Evolutionary conservation across 495 filamentous ascomycete species (phyloP).

Genomic region (Lasiosphaeriaceae sp.): DNA sequence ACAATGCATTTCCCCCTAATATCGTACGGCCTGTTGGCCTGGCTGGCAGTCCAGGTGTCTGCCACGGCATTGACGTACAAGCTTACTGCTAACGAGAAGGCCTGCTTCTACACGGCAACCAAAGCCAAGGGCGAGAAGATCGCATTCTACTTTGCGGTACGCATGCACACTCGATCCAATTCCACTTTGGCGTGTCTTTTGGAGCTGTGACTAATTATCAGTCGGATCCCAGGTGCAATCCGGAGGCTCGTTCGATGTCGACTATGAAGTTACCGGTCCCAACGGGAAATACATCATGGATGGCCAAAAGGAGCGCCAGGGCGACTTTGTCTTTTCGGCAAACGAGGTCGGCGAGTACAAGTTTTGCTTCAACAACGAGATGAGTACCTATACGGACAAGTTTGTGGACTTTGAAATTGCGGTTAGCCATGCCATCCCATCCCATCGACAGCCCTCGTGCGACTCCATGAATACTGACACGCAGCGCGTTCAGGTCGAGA

Average conservation of each 20-base stretch:
- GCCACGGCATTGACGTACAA: slow-evolving; percentile 95
- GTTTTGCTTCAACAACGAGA: slow-evolving; percentile 98
- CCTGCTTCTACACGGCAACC: slow-evolving; percentile 86
- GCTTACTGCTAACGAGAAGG: slow-evolving; percentile 82
- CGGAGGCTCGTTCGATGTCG: slow-evolving; percentile 91
- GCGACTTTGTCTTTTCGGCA: slow-evolving; percentile 97
- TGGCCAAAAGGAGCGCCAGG: slow-evolving; percentile 88
- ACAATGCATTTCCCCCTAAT: slow-evolving; percentile 48
- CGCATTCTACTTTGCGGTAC: slow-evolving; percentile 97
- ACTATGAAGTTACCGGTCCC: slow-evolving; percentile 84
- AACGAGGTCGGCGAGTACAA: slow-evolving; percentile 89
- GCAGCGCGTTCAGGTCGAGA: slow-evolving; percentile 67
- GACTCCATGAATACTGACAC: slow-evolving; percentile 15
- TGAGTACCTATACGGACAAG: slow-evolving; percentile 97
- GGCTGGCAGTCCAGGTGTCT: slow-evolving; percentile 52
- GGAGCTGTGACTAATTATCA: neutral
- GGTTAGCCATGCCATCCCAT: slow-evolving; percentile 47
- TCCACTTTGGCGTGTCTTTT: neutral
- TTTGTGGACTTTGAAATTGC: slow-evolving; percentile 98
- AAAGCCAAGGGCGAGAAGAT: slow-evolving; percentile 77
- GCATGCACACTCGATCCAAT: slow-evolving; percentile 27
- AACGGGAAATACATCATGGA: slow-evolving; percentile 79
- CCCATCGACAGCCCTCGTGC: neutral
- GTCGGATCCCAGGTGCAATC: slow-evolving; percentile 72
- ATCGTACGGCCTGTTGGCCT: slow-evolving; percentile 60